These are phyloP conservation scores for Daldinia eschscholtzii DNA, from an alignment of 2,329 filamentous ascomycete species.

Conservation along the genomic window DNA sequence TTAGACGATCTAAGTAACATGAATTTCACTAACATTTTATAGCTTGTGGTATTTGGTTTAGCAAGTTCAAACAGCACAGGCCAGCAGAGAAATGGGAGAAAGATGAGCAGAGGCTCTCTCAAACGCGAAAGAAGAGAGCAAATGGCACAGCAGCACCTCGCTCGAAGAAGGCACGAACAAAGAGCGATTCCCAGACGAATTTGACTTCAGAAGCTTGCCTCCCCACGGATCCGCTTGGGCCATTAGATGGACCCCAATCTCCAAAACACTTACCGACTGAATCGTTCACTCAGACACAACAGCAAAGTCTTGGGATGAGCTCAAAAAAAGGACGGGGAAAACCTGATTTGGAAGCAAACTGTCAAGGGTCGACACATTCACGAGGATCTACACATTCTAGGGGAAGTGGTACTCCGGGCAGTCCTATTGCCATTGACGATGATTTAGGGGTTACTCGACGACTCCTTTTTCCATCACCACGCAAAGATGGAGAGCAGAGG, in stretches of 20 bases:
- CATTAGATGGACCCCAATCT: constrained; percentile 56
- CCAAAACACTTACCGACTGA: constrained; percentile 42
- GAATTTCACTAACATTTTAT: constrained; percentile 47
- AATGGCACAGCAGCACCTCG: constrained; percentile 58
- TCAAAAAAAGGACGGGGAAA: constrained; percentile 38
- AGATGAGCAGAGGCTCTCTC: constrained; percentile 64
- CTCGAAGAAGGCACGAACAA: constrained; percentile 63
- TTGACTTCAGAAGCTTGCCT: constrained; percentile 67
- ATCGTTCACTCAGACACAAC: constrained; percentile 44
- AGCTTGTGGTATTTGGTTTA: constrained; percentile 94
- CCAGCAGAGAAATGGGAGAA: constrained; percentile 87
- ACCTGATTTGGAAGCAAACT: constrained; percentile 37
- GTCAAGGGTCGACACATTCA: constrained; percentile 60
- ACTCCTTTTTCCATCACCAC: constrained; percentile 81
- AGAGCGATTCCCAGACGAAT: constrained; percentile 60
- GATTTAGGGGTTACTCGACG: constrained; percentile 72
- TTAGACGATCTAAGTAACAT: not conserved
- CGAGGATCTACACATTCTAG: constrained; percentile 65
- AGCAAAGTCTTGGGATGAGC: constrained; percentile 53
- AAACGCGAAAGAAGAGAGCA: constrained; percentile 64
- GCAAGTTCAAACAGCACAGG: constrained; percentile 86
- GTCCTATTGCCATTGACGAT: constrained; percentile 67
- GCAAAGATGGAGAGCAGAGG: constrained; percentile 73
- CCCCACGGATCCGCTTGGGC: constrained; percentile 66
- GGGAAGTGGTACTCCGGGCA: constrained; percentile 67